Evolutionary conservation across 2,329 filamentous ascomycete species (phyloP).

Genomic region (Sporothrix brasiliensis): DNA sequence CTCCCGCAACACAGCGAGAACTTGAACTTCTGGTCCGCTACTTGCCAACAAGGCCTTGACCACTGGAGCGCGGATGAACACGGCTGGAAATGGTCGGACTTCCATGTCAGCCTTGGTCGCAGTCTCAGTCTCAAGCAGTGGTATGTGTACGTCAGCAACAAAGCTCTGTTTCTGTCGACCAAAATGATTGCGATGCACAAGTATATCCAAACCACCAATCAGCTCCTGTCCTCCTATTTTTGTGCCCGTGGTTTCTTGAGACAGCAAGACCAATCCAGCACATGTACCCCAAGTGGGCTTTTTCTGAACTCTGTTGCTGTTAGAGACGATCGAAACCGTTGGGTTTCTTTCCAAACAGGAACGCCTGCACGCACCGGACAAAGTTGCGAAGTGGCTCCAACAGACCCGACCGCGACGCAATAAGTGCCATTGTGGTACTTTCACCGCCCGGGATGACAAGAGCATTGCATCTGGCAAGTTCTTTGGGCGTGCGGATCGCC

Average conservation of each 20-base stretch:
- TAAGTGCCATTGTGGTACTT: constrained; percentile 88
- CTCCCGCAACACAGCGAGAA: constrained; percentile 56
- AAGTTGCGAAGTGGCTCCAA: constrained; percentile 85
- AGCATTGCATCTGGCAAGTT: constrained; percentile 75
- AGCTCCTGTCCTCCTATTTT: constrained; percentile 92
- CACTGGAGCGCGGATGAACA: constrained; percentile 93
- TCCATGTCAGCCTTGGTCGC: neutral
- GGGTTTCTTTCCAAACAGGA: neutral
- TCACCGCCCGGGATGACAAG: constrained; percentile 93
- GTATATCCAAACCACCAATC: constrained; percentile 86
- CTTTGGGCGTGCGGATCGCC: constrained; percentile 74
- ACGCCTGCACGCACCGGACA: constrained; percentile 69
- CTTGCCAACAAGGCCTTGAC: constrained; percentile 74
- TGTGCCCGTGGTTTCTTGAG: constrained; percentile 82
- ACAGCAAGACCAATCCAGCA: constrained; percentile 87
- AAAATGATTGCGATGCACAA: constrained; percentile 93
- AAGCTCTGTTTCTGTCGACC: constrained; percentile 93
- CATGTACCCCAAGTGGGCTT: constrained; percentile 96
- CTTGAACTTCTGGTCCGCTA: constrained; percentile 47
- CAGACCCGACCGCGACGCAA: constrained; percentile 78
- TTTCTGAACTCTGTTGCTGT: constrained; percentile 61
- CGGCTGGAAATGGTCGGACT: constrained; percentile 69
- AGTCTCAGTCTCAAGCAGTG: constrained; percentile 59
- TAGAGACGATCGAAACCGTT: neutral
- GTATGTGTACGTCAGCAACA: constrained; percentile 71